Base-by-base conservation (phyloP, 2,329 filamentous ascomycete species). In the Aspergillus quadrilineatus region DNA sequence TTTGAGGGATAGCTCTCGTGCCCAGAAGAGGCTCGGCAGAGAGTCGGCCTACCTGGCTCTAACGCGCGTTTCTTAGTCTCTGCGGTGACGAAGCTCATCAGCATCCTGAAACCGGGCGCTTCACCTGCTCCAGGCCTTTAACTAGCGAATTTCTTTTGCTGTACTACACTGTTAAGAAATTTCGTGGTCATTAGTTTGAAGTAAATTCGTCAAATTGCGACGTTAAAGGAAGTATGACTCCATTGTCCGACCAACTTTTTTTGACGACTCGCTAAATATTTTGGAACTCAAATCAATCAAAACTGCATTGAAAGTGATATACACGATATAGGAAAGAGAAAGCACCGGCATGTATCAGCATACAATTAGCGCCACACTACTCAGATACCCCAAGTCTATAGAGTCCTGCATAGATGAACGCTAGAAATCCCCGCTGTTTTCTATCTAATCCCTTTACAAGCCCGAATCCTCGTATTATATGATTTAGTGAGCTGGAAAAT, bases 281-380 rank as follows among this genome's bases (percentile, higher is more conserved):
- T 22, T 50, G 28, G 5, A 43, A n/a, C 28, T 29, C 36, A 50
- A 55, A 57, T 59, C 37, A 49, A 55, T 66, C 62, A 69, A 69
- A 69, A 69, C 60, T 67, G 69, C 68, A 72, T 70, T 69, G 59
- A 69, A 71, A 68, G 67, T 76, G 73, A 75, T 75, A 70, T 76
- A 75, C 73, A 76, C 66, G 68, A 74, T 73, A 71, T 71, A 67
- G 63, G 64, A 69, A 62, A 64, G 64, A 61, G 63, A 71, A 68
- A 69, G 65, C 64, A 68, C 64, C 66, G 65, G 65, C 66, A 70
- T 70, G 69, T 64, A 70, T 70, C 68, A 72, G 67, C 66, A 70
- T 70, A 73, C 71, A 74, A 63, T 63, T 63, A 67, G 64, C 67
- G 62, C 60, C 59, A 56, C 45, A 59, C 61, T 62, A 63, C 60